These are phyloP conservation scores for Pleurotus citrinopileatus DNA, from an alignment of 768 basidiomycete genomes.

Conservation along the genomic window DNA sequence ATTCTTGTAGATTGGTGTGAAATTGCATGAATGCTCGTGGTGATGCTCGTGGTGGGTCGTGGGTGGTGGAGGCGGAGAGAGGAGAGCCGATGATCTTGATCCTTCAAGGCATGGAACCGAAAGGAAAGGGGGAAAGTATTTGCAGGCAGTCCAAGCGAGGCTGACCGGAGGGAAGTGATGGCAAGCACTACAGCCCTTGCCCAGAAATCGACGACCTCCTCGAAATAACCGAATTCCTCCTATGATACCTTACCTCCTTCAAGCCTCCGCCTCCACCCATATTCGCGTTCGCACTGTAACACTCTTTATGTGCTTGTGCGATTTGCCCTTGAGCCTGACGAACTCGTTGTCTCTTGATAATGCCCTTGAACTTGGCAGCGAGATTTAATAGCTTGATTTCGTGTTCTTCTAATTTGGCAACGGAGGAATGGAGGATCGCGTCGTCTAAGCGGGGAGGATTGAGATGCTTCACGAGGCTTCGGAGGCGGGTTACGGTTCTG, in stretches of 20 bases:
- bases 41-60: no score
- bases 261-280: background rate
- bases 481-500: constrained; percentile 10
- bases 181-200: background rate
- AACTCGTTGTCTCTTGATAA: constrained; percentile 10
- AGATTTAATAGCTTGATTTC: constrained; percentile 36
- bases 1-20: no score
- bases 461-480: constrained; percentile 8
- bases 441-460: constrained; percentile 11
- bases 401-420: constrained; percentile 35
- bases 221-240: background rate
- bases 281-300: background rate
- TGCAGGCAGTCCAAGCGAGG: no score
- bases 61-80: no score
- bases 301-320: background rate
- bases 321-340: background rate
- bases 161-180: no score
- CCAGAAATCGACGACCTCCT: background rate
- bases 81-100: no score
- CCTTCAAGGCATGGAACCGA: no score
- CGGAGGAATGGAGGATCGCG: constrained; percentile 23
- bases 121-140: no score
- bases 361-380: constrained; percentile 33
- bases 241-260: background rate
- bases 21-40: no score